These are phyloP conservation scores for Kockiozyma suomiensis DNA, from an alignment of 805 yeast genomes.

Conservation along the genomic window DNA sequence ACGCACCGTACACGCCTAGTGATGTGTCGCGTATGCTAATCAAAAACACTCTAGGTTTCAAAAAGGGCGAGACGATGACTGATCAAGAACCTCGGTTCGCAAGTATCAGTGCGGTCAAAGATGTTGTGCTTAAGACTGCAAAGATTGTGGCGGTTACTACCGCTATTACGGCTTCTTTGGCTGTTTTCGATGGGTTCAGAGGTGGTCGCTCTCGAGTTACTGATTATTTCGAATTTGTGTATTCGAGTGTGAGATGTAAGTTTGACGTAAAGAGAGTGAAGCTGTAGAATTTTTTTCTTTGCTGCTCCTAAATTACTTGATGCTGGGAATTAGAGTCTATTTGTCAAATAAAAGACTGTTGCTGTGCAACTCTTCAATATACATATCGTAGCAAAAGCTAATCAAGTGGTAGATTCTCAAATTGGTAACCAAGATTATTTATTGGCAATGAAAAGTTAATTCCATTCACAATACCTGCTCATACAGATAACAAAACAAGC, in stretches of 20 bases:
- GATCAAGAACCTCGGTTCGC: neutral
- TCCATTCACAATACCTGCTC: no score
- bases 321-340: no score
- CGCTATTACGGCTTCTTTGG: neutral
- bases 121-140: neutral
- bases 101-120: neutral
- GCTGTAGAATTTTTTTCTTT: neutral
- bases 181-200: neutral
- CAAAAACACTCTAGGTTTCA: neutral
- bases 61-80: constrained; percentile 1
- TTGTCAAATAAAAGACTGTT: no score
- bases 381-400: no score
- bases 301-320: no score
- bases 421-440: no score
- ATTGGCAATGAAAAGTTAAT: no score
- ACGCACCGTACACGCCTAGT: constrained; percentile 2
- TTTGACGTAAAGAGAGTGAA: neutral
- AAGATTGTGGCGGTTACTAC: neutral
- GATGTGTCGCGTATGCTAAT: neutral
- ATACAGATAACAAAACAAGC: no score
- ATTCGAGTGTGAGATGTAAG: neutral
- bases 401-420: no score
- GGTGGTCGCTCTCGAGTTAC: constrained; percentile 1
- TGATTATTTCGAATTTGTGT: neutral
- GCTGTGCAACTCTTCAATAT: no score